Evolutionary conservation across 2,329 filamentous ascomycete genomes (phyloP).

Genomic region (Fusarium sp.): DNA sequence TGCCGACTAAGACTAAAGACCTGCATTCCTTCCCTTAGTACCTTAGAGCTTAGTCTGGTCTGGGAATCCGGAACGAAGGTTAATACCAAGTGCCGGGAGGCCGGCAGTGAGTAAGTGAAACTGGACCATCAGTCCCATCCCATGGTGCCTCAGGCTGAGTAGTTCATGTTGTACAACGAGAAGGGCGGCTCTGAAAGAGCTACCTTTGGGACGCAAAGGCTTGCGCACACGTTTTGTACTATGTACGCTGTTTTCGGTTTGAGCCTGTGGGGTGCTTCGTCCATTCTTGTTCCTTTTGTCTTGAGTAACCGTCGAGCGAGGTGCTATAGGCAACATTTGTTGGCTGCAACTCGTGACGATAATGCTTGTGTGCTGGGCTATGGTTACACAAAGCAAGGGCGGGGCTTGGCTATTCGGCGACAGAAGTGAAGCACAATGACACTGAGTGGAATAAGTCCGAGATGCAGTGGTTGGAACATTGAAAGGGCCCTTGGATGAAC

Average conservation of each 20-base stretch:
- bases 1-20: not conserved
- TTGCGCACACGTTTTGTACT: not conserved
- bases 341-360: not conserved
- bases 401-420: not conserved
- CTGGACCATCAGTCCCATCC: not conserved
- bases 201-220: not conserved
- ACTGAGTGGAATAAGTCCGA: slow-evolving; percentile 1
- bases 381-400: slow-evolving; percentile 14
- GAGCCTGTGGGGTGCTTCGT: not conserved
- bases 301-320: slow-evolving; percentile 1
- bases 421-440: not conserved
- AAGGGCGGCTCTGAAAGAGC: slow-evolving; percentile 1
- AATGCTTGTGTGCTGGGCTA: not conserved
- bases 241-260: not conserved
- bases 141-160: not conserved
- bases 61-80: slow-evolving; percentile 4
- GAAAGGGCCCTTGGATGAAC: not conserved
- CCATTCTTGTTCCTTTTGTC: not conserved
- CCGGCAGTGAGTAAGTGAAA: slow-evolving; percentile 22
- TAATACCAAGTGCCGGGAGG: slow-evolving; percentile 7
- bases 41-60: not conserved
- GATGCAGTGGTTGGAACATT: not conserved
- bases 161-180: slow-evolving; percentile 4
- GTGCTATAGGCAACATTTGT: not conserved
- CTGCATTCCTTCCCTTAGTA: not conserved